Evolutionary conservation across 1,284 basidiomycete genomes (phyloP), one percentile per base, ranked within the genome.

Genomic region (Sporisorium iseilematis-ciliati): DNA sequence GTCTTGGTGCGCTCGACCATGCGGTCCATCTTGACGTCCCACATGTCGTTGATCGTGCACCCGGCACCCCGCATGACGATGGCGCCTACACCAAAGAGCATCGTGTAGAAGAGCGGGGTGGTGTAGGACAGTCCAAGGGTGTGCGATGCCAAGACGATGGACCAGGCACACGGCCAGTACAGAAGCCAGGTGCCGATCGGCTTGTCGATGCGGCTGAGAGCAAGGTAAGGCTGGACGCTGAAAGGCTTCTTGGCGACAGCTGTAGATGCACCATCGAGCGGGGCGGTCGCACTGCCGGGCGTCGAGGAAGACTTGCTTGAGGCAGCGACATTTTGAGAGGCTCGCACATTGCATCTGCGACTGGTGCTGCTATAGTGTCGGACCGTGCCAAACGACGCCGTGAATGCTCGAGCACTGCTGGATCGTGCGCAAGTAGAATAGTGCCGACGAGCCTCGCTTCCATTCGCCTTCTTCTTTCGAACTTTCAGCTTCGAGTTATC

Each of bases 41-140:
- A 99, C 91, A 99, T 92, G 84, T 99, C 97, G 84, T 99, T 99
- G 82, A 99, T 97, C 0, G 94, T 98, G 85, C 97, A 99, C 6
- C 97, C 97, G 7, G 97, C 97, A 7, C 97, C 95, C 20, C 97
- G 91, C 97, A 99, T 99, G 60, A 99, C 89, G 46, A 97, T 82
- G 0, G 97, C 94, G 0, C 97, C 97, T 4, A 92, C 86, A 1
- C 93, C 95, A 82, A 99, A 99, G 0, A 99, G 88, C 26, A 89
- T 87, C 41, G 93, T 65, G 55, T 83, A 79, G 31, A 75, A 77
- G 45, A 82, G 58, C 41, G 77, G 78, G 0, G 70, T 67, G 3
- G 78, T 69, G n/a, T 66, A 60, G 2, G 73, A 65, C 12, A 78
- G 57, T 4, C 68, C 72, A 12, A 79, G 65, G 6, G 71, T 72